Base-by-base conservation (phyloP, 2,329 filamentous ascomycete genomes). In the Acrodontium crateriforme region DNA sequence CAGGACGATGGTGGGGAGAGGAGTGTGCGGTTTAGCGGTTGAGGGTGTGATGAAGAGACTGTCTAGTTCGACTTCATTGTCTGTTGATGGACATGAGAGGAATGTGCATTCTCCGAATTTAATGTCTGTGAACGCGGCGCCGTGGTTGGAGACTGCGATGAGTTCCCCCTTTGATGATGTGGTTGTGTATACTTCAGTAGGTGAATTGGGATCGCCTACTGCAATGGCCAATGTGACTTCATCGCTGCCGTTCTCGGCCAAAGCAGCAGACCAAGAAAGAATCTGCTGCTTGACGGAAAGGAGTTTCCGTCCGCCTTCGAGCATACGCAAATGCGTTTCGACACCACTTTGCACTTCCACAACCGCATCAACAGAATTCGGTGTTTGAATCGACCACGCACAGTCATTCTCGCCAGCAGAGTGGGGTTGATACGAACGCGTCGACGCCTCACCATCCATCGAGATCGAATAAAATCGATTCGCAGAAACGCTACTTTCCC, bases 1-100 rank as follows among this genome's bases (percentile, higher is more conserved):
- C 18, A 49, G 30, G 16, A 59, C 50, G 11, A 52, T 25, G 12
- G 54, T 56, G 5, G 52, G 49, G 8, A 45, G 37, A 10, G 47
- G 44, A 12, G 37, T 30, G 6, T 27, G 18, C 2, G 42, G 35
- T 6, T 22, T 27, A 6, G 25, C 16, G 5, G 15, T 15, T 9
- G 29, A 22, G 6, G 50, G 51, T 9, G 39, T 39, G 20, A 50
- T 27, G 29, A 44, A 47, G 12, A 52, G 18, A 13, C 40, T 44
- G 18, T 54, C 45, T 2, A 55, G 42, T 13, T 41, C 28, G 4
- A 42, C 42, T 17, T 45, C 37, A 3, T 40, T 39, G 29, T 56
- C 53, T 15, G 30, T 13, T 4, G 52, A 46, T 8, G 28, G 37
- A 28, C 44, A 46, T 9, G 33, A 29, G 22, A 52, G 31, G 25